Base-by-base conservation (phyloP, 345 rosid species). In the Bretschneidera sinensis region DNA sequence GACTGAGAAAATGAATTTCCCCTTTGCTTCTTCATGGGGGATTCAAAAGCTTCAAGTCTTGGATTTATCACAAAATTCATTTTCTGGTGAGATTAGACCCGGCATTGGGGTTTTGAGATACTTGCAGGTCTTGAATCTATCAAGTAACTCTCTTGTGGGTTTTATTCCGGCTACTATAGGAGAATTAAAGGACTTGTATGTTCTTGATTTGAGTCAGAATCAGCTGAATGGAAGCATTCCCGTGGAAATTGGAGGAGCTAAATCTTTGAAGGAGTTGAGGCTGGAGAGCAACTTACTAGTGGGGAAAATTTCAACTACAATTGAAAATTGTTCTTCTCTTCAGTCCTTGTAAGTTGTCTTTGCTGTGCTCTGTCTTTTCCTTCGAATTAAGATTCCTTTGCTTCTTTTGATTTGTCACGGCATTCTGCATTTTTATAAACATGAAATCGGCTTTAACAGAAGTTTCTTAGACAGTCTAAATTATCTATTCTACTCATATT, bases 161-260 rank as follows among this genome's bases (percentile, higher is more conserved):
- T 25, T 70, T 64, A 52, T 92, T 63, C 95, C 96, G 0, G 24
- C 33, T 31, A 71, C 79, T 55, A 51, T 89, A 53, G 89, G 94
- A 55, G 77, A 79, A 7, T 47, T 87, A 62, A 86, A 79, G 80
- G 79, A 64, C 45, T 61, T 92, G 72, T n/a, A 25, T 45, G 73
- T 80, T 57, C 90, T 92, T 55, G 98, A 92, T 75, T 71, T 92
- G 76, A 83, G 97, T 71, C 67, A 57, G 17, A 92, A 92, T 69
- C 63, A 43, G 74, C 71, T 92, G 58, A 85, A 79, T 45, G 97
- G 90, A 47, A 80, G 74, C 57, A 71, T 92, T 74, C 95, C 96
- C 51, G 25, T 50, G 53, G 94, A 87, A 73, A 75, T 85, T 13
- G 84, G 96, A 24, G 85, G 81, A 65, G 91, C 87, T 55, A 61